Evolutionary conservation across 2,329 filamentous ascomycete species (phyloP), one percentile per base, ranked within the genome.

Genomic region (Pestalotiopsis sp.): DNA sequence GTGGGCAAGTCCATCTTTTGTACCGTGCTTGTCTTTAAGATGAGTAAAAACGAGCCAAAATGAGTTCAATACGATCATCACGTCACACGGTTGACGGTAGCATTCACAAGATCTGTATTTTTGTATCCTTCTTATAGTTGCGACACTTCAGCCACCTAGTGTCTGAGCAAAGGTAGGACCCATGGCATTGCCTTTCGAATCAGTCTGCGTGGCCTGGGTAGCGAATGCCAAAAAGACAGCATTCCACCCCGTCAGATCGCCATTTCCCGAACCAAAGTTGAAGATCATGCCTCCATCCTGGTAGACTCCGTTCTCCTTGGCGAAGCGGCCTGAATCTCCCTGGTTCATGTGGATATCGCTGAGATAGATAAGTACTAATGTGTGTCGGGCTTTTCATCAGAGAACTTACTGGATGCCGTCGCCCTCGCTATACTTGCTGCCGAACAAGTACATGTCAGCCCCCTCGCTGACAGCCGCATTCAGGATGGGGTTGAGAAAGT

Each of bases 211-310:
- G 9, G 73, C 73, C 74, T 82, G 79, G 14, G 74, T 74, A 1
- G 79, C 79, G 73, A 82, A 82, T 3, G 79, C 80, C 31, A 82
- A 67, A 68, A 82, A 81, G 9, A 82, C 73, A 7, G 74, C 80
- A 72, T 81, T 76, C 77, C 79, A 81, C 5, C 64, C 64, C 27
- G 52, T 23, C 55, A 66, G 17, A 14, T 66, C 55, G 67, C 80
- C 78, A 39, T 36, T 62, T 4, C 76, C 76, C 67, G 80, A 77
- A 17, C 74, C 69, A 58, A 78, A 81, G 55, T 77, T 71, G 36
- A 82, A 73, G 2, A 82, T 62, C 64, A 81, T 70, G 2, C 73
- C 78, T 4, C 80, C 80, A 70, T 82, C 80, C 67, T 78, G 76
- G 36, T 74, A 77, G 3, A 77, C 76, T 23, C 76, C 79, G 69